Percentiles rank a stretch among this genome's conserved stretches.
These are phyloP conservation scores for Lineolata rhizophorae DNA, from an alignment of 495 filamentous ascomycete genomes.

Conservation along the genomic window DNA sequence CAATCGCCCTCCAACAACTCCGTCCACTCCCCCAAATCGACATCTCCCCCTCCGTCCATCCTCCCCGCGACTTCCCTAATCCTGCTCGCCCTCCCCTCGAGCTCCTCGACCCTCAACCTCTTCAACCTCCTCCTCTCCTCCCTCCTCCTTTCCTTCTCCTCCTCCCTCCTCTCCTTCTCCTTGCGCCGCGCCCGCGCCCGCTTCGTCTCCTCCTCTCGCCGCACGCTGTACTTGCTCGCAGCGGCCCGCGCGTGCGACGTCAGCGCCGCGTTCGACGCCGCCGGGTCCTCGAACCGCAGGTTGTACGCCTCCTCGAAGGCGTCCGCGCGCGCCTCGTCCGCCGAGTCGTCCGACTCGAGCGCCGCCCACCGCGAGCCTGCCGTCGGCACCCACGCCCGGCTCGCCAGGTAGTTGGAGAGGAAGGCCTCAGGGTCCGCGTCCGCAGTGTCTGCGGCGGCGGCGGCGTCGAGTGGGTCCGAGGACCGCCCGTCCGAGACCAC, in stretches of 20 bases:
- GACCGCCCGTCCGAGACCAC: too few relatives aligned
- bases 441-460: too few relatives aligned
- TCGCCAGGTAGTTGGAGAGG: conserved; percentile 69
- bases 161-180: conserved; percentile 54
- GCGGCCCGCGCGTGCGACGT: conserved; percentile 74
- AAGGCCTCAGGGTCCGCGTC: conserved; percentile 82
- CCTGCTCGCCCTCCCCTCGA: conserved; percentile 56
- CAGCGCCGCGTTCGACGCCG: conserved; percentile 59
- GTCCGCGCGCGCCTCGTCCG: conserved; percentile 63
- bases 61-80: conserved; percentile 77
- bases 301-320: conserved; percentile 89
- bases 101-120: conserved; percentile 72
- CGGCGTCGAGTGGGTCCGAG: too few relatives aligned
- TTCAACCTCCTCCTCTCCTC: conserved; percentile 65
- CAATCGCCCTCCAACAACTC: conserved; percentile 66
- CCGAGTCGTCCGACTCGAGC: conserved; percentile 82
- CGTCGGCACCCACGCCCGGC: conserved; percentile 68
- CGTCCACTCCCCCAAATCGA: conserved; percentile 58
- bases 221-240: conserved; percentile 54
- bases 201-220: conserved; percentile 55
- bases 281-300: conserved; percentile 82
- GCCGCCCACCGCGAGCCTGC: conserved; percentile 37
- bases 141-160: conserved; percentile 51
- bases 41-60: conserved; percentile 34
- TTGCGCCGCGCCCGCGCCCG: conserved; percentile 57